A percentile compares a stretch with the other conserved stretches of the same genome.
These are phyloP conservation scores for Chlorella sp. DNA, from an alignment of 139 green algal genomes.

Conservation along the genomic window DNA sequence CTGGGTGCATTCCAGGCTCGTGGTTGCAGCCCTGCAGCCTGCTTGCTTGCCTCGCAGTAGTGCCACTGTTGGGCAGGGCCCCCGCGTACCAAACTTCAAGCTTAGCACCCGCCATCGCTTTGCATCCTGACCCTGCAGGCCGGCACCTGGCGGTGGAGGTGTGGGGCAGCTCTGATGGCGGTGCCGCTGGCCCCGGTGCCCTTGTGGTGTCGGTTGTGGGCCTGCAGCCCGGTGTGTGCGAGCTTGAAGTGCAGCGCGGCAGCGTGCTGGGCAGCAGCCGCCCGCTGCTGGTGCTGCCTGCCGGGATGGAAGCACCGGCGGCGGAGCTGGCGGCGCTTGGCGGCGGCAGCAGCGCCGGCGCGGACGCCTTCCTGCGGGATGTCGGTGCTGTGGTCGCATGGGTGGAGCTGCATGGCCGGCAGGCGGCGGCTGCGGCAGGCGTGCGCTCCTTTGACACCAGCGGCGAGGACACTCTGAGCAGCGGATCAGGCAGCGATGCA, in stretches of 20 bases:
- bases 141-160: not conserved
- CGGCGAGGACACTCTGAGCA: too few species aligned
- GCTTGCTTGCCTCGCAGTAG: too few species aligned
- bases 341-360: not conserved
- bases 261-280: not conserved
- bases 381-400: not conserved
- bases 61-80: too few species aligned
- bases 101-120: not conserved
- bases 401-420: not conserved
- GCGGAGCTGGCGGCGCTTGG: not conserved
- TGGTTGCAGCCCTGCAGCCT: too few species aligned
- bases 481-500: too few species aligned
- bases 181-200: not conserved
- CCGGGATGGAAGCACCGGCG: not conserved
- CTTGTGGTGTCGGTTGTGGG: not conserved
- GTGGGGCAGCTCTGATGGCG: not conserved
- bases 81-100: not conserved
- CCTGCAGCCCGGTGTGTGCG: not conserved
- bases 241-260: not conserved
- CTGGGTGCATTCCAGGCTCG: too few species aligned
- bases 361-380: not conserved
- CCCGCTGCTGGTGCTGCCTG: conserved; percentile 1
- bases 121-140: not conserved
- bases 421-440: not conserved
- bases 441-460: too few species aligned